A percentile compares a stretch with the other conserved stretches of the same genome.
phyloP scores from a whole-genome alignment of 208 protist genomes.

The Crithidia thermophila region DNA sequence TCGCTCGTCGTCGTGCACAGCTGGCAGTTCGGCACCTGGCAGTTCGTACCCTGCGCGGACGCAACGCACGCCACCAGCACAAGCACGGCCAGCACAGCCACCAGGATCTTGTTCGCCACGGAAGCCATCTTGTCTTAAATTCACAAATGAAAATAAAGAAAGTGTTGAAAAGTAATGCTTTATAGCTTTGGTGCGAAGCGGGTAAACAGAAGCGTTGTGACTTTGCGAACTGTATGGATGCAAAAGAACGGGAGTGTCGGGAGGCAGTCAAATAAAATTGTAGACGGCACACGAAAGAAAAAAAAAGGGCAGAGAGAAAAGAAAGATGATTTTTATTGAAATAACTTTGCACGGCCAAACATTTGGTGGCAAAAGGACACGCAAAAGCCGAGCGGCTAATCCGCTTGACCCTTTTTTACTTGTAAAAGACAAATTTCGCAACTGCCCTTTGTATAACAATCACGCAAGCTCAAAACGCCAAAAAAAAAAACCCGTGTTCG shows the following conservation, averaged over 20 bases:
- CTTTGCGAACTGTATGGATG: too few species aligned
- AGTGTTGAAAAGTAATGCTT: not conserved
- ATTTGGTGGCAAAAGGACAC: too few species aligned
- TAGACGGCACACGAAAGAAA: not conserved
- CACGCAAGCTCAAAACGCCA: not conserved
- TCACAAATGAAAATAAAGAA: too few species aligned
- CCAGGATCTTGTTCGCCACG: not conserved
- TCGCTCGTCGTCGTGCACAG: slow-evolving; percentile 1
- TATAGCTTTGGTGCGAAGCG: not conserved
- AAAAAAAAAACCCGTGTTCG: too few species aligned
- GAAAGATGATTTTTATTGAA: not conserved
- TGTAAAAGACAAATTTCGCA: too few species aligned
- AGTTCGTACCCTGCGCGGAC: not conserved
- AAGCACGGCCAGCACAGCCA: slow-evolving; percentile 3
- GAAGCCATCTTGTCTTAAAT: not conserved
- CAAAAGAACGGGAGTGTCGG: not conserved
- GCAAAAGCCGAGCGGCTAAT: too few species aligned
- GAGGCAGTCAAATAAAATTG: not conserved
- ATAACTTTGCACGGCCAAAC: too few species aligned
- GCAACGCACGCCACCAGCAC: slow-evolving; percentile 2
- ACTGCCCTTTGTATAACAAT: too few species aligned
- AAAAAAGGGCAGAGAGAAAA: not conserved
- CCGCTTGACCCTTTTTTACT: too few species aligned
- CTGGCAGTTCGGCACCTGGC: slow-evolving; percentile 17
- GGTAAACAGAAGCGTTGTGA: too few species aligned